A percentile compares a stretch with the other conserved stretches of the same genome.
Evolutionary conservation across 2,329 filamentous ascomycete genomes (phyloP).

Genomic region (Esteya vermicola): DNA sequence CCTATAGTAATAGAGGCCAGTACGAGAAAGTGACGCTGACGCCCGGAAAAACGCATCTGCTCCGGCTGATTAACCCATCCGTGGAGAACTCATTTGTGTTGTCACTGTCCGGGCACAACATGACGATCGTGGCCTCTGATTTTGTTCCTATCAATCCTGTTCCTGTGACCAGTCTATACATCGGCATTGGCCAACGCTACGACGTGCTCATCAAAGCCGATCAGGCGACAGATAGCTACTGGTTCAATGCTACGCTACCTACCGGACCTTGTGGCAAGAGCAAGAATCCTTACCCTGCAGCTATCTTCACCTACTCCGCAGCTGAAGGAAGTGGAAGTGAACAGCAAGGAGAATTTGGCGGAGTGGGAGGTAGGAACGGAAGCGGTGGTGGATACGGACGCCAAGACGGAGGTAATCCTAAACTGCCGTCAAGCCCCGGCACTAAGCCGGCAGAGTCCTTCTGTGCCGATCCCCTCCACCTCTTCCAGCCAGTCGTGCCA

Average conservation of each 20-base stretch:
- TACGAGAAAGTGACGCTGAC: constrained; percentile 22
- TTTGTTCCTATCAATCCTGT: constrained; percentile 36
- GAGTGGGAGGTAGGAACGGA: too few species aligned
- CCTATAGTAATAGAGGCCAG: constrained; percentile 15
- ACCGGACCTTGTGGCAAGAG: constrained; percentile 13
- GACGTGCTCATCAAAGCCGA: constrained; percentile 31
- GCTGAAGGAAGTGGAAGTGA: too few species aligned
- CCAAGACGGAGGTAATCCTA: background rate
- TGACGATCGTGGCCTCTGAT: constrained; percentile 36
- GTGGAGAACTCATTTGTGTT: constrained; percentile 34
- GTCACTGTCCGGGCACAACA: constrained; percentile 22
- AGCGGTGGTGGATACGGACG: too few species aligned
- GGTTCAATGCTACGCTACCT: constrained; percentile 25
- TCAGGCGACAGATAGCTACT: constrained; percentile 22
- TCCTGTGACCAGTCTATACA: constrained; percentile 30
- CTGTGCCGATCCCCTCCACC: constrained; percentile 9
- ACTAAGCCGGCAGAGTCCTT: constrained; percentile 9
- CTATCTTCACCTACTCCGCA: constrained; percentile 18
- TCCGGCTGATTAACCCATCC: constrained; percentile 37
- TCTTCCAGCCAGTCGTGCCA: constrained; percentile 11
- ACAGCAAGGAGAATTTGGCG: too few species aligned
- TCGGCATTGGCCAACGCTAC: constrained; percentile 31
- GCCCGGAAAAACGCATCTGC: constrained; percentile 30
- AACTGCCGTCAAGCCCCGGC: constrained; percentile 15
- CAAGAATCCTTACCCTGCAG: constrained; percentile 14